A percentile compares a stretch with the other conserved stretches of the same genome.
These are phyloP conservation scores for Sungouiozyma intestinalis DNA, from an alignment of 805 yeast species.

Conservation along the genomic window DNA sequence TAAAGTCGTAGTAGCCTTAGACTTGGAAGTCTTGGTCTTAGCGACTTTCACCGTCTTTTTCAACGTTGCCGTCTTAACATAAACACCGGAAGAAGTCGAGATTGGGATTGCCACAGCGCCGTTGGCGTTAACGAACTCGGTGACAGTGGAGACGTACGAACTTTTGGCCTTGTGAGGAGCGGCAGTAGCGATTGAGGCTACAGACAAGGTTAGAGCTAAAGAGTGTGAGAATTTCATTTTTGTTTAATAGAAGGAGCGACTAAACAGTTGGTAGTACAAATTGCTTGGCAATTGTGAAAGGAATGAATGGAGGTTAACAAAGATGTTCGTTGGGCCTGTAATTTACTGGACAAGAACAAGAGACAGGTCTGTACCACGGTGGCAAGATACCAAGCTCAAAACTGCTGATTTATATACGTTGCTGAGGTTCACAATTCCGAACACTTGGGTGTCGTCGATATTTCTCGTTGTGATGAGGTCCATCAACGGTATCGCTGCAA, in stretches of 20 bases:
- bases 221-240: conserved; percentile 12
- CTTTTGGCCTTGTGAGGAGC: conserved; percentile 17
- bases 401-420: no score
- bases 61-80: conserved; percentile 7
- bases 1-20: conserved; percentile 22
- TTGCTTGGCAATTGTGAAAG: background rate
- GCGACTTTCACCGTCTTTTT: background rate
- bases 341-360: background rate
- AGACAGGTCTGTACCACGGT: no score
- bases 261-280: background rate
- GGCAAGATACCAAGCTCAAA: no score
- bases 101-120: conserved; percentile 20
- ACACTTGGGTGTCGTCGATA: no score
- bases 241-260: background rate
- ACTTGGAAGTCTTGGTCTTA: conserved; percentile 2
- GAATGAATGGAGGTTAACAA: background rate
- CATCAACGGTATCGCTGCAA: no score
- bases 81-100: conserved; percentile 23
- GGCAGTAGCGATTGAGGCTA: conserved; percentile 10
- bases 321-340: no score
- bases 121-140: conserved; percentile 21
- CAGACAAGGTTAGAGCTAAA: conserved; percentile 10
- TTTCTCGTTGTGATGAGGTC: no score
- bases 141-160: conserved; percentile 22
- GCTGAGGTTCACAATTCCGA: no score